phyloP scores from a whole-genome alignment of 495 filamentous ascomycete species.

The Paragyromitra xinjiangensis region DNA sequence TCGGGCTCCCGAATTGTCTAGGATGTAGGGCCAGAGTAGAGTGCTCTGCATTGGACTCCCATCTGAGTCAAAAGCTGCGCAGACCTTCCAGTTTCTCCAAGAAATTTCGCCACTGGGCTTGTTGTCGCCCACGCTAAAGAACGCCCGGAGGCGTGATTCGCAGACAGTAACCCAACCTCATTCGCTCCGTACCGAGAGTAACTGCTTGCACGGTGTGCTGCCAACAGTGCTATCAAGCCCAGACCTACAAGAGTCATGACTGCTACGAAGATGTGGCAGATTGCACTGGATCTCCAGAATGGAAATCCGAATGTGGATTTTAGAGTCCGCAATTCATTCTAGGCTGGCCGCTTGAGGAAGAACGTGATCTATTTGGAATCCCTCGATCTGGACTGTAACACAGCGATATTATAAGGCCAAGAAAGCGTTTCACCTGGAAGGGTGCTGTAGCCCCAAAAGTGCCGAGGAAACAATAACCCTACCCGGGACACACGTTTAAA shows the following conservation, averaged over 20 bases:
- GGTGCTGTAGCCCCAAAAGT: background rate
- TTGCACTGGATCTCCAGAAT: background rate
- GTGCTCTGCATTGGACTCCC: background rate
- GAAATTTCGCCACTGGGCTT: constrained; percentile 1
- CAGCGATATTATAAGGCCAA: background rate
- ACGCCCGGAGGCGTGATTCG: background rate
- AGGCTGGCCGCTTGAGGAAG: background rate
- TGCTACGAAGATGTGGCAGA: background rate
- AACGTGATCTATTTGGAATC: background rate
- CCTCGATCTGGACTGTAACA: background rate
- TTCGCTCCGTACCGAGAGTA: background rate
- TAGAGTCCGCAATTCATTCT: background rate
- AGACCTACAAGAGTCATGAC: background rate
- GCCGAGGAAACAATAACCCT: background rate
- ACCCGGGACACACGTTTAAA: background rate
- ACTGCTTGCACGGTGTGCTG: background rate
- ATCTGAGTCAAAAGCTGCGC: constrained; percentile 4
- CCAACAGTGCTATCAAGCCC: constrained; percentile 2
- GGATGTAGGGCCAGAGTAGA: background rate
- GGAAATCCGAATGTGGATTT: background rate
- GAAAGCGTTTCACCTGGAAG: background rate
- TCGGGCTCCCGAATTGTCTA: background rate
- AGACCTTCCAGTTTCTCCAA: background rate
- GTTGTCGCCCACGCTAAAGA: background rate
- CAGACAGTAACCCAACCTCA: background rate